Evolutionary conservation across 768 basidiomycete genomes (phyloP), one percentile per base, ranked within the genome.

Genomic region (Leccinum obscurum): DNA sequence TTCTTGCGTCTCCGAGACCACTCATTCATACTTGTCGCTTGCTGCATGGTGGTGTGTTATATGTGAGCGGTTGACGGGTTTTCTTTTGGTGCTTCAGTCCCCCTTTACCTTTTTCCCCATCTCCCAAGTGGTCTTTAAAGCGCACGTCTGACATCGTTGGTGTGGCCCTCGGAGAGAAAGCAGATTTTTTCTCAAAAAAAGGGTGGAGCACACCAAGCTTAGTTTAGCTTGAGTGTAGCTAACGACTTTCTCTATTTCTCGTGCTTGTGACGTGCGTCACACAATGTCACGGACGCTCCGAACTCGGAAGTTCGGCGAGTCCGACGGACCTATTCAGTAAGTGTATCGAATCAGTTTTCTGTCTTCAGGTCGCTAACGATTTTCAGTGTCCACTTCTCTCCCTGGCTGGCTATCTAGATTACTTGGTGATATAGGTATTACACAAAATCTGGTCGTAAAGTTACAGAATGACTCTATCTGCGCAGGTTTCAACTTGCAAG

Each of bases 21-120:
- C 77, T 55, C 94, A 85, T 32, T 95, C 95, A 73, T 95, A 95
- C 75, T 95, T 96, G 79, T 97, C 95, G 54, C 80, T 82, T n/a
- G 78, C 84, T 84, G 72, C 22, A 2, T 48, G 14, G 22, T 17
- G 28, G 28, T 49, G 2, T 6, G 13, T 39, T 10, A 49, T 52
- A 2, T 35, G 20, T 22, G 50, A 28, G 55, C 17, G 24, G 41
- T 51, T 15, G 53, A 35, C 20, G 24, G 41, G n/a, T 10, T 44
- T 44, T 44, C 58, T 32, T 32, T 32, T 11, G 32, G 10, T 30
- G 10, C 66, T 67, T 71, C 32, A 32, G 32, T 30, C 54, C 55
- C 70, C 81, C 80, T 63, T 71, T 56, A 53, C 71, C 77, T 46
- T 66, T 70, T 59, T 80, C 79, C 58, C 74, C 77, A 14, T 79